phyloP scores from a whole-genome alignment of 1,284 basidiomycete genomes.

The Melampsora occidentalis region DNA sequence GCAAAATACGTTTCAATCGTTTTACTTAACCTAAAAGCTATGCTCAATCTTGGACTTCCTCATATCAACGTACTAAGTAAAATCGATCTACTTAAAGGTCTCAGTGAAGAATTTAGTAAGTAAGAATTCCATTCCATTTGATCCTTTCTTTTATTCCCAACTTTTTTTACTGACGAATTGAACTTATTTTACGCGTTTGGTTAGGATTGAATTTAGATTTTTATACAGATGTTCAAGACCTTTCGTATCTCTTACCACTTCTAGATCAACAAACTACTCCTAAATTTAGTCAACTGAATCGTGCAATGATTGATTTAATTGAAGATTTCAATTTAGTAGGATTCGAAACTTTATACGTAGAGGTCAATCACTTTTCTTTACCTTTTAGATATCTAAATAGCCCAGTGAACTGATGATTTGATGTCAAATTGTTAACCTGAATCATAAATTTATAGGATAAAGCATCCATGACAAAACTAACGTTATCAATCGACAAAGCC shows the following conservation, averaged over 20 bases:
- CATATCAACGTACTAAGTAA: slow-evolving; percentile 97
- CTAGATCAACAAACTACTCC: slow-evolving; percentile 56
- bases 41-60: slow-evolving; percentile 96
- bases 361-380: slow-evolving; percentile 53
- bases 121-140: no score
- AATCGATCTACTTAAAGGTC: slow-evolving; percentile 73
- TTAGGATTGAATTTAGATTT: slow-evolving; percentile 94
- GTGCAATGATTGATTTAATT: slow-evolving; percentile 82
- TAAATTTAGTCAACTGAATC: slow-evolving; percentile 71
- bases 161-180: neutral
- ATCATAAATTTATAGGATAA: slow-evolving; percentile 64
- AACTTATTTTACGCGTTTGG: neutral
- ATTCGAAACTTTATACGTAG: slow-evolving; percentile 94
- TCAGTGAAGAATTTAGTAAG: slow-evolving; percentile 79
- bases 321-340: slow-evolving; percentile 93
- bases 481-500: slow-evolving; percentile 76
- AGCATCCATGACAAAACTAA: slow-evolving; percentile 82
- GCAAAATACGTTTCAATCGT: slow-evolving; percentile 91
- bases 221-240: slow-evolving; percentile 96
- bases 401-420: no score
- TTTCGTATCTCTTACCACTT: slow-evolving; percentile 78
- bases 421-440: neutral
- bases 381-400: neutral
- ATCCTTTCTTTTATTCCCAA: no score
- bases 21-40: slow-evolving; percentile 84